Evolutionary conservation across 192 early-diverging fungal genomes (phyloP), one percentile per base, ranked within the genome.

Genomic region (Kickxella alabastrina): DNA sequence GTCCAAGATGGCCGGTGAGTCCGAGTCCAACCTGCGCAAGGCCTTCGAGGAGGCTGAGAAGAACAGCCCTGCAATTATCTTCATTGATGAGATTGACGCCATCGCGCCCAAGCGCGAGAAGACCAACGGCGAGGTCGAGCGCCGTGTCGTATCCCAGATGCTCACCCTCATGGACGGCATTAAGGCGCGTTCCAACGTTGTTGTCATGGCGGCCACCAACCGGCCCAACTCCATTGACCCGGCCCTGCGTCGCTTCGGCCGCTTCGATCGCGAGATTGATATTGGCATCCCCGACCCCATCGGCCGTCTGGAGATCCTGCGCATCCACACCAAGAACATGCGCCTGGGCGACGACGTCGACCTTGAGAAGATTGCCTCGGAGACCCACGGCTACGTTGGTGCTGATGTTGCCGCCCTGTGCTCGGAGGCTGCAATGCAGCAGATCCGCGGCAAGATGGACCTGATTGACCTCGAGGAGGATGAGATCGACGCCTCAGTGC

Each of bases 301-400:
- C 57, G 96, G 96, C 31, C 90, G 96, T 60, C 81, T 97, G n/a
- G 95, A 98, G 75, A 95, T 99, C 47, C 79, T 99, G 57, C 86
- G 95, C 62, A 98, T 99, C 57, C 96, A 98, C 82, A 98, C 96
- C 64, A 97, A 98, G 79, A 98, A 98, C 65, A 98, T 98, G 96
- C 96, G 95, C 69, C 73, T 99, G 50, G 91, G 81, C 48, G 93
- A 97, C 41, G 93, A 97, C 51, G 96, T 98, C 34, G 95, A 99
- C 68, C 73, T 99, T 43, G 93, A 98, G 66, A 88, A 92, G 72
- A 92, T 99, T 57, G 95, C 96, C 21, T 79, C 91, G 3, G 93
- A 99, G 68, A 97, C 95, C 17, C 96, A 98, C 63, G 96, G 96
- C 50, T 92, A 88, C 71, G 95, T 97, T 43, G 96, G 96, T 57